These are phyloP conservation scores for Delitschia confertaspora DNA, from an alignment of 495 filamentous ascomycete genomes.

Conservation along the genomic window DNA sequence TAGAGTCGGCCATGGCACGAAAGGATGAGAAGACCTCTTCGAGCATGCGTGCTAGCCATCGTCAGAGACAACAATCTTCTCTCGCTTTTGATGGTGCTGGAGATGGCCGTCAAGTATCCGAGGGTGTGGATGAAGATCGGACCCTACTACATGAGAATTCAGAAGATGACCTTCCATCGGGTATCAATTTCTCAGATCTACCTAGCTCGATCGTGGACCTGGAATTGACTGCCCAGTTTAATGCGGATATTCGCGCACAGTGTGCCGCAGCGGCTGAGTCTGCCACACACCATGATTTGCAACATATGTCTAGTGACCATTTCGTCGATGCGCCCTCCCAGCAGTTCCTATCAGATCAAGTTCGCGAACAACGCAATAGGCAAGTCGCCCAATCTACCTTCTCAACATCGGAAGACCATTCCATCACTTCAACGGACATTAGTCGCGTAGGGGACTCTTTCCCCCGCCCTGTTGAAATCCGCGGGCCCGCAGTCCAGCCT, in stretches of 20 bases:
- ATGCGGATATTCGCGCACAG: constrained; percentile 13
- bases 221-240: constrained; percentile 17
- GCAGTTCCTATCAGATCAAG: neutral
- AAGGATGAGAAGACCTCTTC: constrained; percentile 11
- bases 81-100: constrained; percentile 5
- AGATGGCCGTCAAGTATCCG: neutral
- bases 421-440: constrained; percentile 8
- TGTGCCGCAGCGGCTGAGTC: neutral
- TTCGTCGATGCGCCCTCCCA: constrained; percentile 9
- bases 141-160: neutral
- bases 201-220: constrained; percentile 16
- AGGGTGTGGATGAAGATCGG: constrained; percentile 1
- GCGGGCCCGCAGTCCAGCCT: neutral
- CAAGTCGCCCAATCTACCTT: too few species aligned
- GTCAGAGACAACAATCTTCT: neutral
- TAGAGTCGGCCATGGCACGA: constrained; percentile 4
- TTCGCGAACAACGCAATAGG: neutral
- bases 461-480: too few species aligned
- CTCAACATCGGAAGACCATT: too few species aligned
- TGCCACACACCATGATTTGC: too few species aligned
- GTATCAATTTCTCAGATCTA: constrained; percentile 2
- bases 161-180: constrained; percentile 3
- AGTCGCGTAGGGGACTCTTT: constrained; percentile 21
- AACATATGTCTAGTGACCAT: neutral
- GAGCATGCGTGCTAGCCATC: constrained; percentile 14